phyloP scores from a whole-genome alignment of 768 basidiomycete species.

The Podaxis carcinomalis region DNA sequence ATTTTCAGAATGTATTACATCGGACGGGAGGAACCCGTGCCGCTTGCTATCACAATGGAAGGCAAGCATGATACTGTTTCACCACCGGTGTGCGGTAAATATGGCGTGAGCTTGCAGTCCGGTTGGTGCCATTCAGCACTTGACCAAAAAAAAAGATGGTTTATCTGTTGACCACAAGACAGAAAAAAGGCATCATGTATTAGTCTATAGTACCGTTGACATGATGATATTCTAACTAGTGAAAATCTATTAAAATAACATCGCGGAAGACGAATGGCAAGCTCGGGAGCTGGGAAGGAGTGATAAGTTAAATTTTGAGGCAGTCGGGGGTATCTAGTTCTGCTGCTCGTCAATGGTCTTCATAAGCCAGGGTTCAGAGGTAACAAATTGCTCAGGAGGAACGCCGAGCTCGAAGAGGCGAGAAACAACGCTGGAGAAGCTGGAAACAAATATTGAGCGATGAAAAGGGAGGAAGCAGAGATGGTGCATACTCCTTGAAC shows the following conservation, averaged over 20 bases:
- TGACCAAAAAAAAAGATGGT: too few relatives aligned
- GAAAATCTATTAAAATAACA: too few relatives aligned
- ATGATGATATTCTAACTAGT: too few relatives aligned
- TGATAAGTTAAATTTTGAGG: background rate
- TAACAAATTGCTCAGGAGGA: slow-evolving; percentile 70
- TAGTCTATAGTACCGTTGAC: too few relatives aligned
- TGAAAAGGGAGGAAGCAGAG: background rate
- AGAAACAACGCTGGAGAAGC: slow-evolving; percentile 77
- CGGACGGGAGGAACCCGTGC: slow-evolving; percentile 4
- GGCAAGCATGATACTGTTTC: background rate
- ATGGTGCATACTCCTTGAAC: slow-evolving; percentile 81
- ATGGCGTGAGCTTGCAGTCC: too few relatives aligned
- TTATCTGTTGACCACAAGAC: too few relatives aligned
- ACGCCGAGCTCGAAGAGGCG: slow-evolving; percentile 93
- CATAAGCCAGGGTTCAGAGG: slow-evolving; percentile 74
- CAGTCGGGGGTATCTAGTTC: background rate
- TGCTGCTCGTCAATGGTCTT: slow-evolving; percentile 48
- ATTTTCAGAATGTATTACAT: background rate
- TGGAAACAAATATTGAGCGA: slow-evolving; percentile 24
- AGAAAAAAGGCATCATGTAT: too few relatives aligned
- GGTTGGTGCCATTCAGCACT: too few relatives aligned
- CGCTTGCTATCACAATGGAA: background rate
- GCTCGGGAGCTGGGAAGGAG: background rate
- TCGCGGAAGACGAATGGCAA: background rate
- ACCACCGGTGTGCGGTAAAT: background rate